phyloP scores from a whole-genome alignment of 495 filamentous ascomycete genomes.

The Hypoxylon fragiforme region DNA sequence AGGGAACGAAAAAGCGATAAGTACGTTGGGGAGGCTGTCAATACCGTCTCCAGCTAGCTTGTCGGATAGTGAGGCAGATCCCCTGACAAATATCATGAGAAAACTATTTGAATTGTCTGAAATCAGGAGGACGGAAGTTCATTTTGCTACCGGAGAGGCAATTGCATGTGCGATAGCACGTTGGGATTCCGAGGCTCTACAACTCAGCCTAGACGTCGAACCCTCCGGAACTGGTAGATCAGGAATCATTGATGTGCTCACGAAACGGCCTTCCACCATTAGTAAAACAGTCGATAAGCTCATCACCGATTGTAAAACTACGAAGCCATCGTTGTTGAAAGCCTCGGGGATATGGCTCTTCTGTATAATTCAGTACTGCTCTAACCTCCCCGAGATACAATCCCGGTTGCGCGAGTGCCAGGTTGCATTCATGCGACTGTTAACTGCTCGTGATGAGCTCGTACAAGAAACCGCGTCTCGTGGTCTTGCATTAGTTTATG shows the following conservation, averaged over 20 bases:
- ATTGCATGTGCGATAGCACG: conserved; percentile 73
- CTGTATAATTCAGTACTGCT: conserved; percentile 89
- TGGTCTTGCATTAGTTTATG: conserved; percentile 87
- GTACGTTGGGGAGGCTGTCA: conserved; percentile 68
- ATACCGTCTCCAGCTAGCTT: conserved; percentile 49
- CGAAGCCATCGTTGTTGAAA: conserved; percentile 85
- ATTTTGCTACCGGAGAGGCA: conserved; percentile 88
- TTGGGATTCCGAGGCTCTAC: conserved; percentile 67
- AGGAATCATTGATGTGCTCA: conserved; percentile 35
- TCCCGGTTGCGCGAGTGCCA: conserved; percentile 75
- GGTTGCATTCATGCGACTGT: conserved; percentile 80
- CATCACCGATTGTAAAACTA: conserved; percentile 71
- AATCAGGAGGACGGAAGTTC: conserved; percentile 78
- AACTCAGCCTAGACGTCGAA: conserved; percentile 53
- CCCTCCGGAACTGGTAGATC: conserved; percentile 41
- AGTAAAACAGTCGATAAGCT: conserved; percentile 64
- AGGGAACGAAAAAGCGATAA: conserved; percentile 80
- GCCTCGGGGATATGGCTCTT: conserved; percentile 92
- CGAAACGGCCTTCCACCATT: conserved; percentile 53
- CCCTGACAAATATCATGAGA: conserved; percentile 53
- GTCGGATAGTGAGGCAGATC: conserved; percentile 10
- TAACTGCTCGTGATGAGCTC: conserved; percentile 85
- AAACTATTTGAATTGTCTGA: conserved; percentile 77
- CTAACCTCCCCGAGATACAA: conserved; percentile 71
- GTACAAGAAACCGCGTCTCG: conserved; percentile 94